phyloP scores from a whole-genome alignment of 169 alveolate species.

The Babesia bigemina region DNA sequence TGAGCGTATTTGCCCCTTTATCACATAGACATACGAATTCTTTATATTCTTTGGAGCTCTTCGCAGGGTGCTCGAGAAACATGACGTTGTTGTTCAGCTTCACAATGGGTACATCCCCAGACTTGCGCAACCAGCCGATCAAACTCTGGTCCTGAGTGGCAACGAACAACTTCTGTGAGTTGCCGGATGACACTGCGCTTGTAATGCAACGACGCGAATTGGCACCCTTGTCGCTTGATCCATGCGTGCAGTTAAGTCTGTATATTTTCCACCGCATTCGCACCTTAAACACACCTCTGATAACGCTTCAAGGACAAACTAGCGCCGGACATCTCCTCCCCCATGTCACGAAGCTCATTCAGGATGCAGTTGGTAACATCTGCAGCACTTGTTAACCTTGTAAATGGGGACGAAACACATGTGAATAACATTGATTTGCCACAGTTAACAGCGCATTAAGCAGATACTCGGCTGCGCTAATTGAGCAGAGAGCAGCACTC shows the following conservation, averaged over 20 bases:
- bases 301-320: slow-evolving; percentile 31
- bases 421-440: background rate
- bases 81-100: slow-evolving; percentile 56
- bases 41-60: slow-evolving; percentile 24
- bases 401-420: background rate
- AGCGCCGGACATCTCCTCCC: slow-evolving; percentile 65
- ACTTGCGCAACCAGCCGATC: slow-evolving; percentile 47
- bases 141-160: slow-evolving; percentile 65
- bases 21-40: background rate
- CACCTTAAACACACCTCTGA: slow-evolving; percentile 34
- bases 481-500: no score
- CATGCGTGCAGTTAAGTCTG: slow-evolving; percentile 57
- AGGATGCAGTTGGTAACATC: slow-evolving; percentile 57
- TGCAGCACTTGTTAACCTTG: background rate
- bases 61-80: slow-evolving; percentile 58
- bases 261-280: no score
- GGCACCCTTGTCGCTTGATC: slow-evolving; percentile 24
- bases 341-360: slow-evolving; percentile 58
- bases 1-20: background rate
- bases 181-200: slow-evolving; percentile 34
- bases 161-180: slow-evolving; percentile 54
- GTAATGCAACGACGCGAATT: slow-evolving; percentile 60
- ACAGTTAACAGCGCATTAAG: background rate
- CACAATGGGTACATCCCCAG: slow-evolving; percentile 57
- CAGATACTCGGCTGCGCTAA: no score